Evolutionary conservation across 2,329 filamentous ascomycete genomes (phyloP).

Genomic region (Calycina marina): DNA sequence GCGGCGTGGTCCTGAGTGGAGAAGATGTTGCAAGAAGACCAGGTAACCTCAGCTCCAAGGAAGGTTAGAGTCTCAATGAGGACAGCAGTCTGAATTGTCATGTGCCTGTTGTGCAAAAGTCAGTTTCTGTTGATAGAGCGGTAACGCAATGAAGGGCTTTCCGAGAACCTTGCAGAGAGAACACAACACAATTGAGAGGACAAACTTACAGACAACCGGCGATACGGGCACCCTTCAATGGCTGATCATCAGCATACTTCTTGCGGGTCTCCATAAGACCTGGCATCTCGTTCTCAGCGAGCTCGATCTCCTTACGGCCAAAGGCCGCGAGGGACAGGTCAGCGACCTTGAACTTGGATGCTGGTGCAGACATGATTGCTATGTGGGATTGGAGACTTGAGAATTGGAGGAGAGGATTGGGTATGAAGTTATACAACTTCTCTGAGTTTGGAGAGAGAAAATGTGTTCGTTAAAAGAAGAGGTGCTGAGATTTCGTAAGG

Average conservation of each 20-base stretch:
- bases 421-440: too few relatives aligned
- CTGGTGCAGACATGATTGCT: conserved; percentile 22
- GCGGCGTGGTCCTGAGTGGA: conserved; percentile 83
- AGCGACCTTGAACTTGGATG: conserved; percentile 45
- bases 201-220: conserved; percentile 96
- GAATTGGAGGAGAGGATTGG: too few relatives aligned
- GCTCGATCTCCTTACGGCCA: conserved; percentile 96
- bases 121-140: conserved; percentile 4
- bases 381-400: conserved; percentile 13
- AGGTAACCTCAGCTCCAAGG: conserved; percentile 96
- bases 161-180: not conserved
- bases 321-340: conserved; percentile 97
- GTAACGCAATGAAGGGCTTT: not conserved
- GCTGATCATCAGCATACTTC: conserved; percentile 89
- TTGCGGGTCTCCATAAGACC: conserved; percentile 89
- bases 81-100: conserved; percentile 98
- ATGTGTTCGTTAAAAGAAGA: not conserved
- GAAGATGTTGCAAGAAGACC: conserved; percentile 99
- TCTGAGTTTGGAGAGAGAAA: not conserved
- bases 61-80: conserved; percentile 93
- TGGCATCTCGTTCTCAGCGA: conserved; percentile 94
- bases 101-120: too few relatives aligned
- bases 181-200: conserved; percentile 62
- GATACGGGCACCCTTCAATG: conserved; percentile 85
- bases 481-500: not conserved